phyloP scores from a whole-genome alignment of 164 flowering plant species.

The Euptelea pleiosperma region DNA sequence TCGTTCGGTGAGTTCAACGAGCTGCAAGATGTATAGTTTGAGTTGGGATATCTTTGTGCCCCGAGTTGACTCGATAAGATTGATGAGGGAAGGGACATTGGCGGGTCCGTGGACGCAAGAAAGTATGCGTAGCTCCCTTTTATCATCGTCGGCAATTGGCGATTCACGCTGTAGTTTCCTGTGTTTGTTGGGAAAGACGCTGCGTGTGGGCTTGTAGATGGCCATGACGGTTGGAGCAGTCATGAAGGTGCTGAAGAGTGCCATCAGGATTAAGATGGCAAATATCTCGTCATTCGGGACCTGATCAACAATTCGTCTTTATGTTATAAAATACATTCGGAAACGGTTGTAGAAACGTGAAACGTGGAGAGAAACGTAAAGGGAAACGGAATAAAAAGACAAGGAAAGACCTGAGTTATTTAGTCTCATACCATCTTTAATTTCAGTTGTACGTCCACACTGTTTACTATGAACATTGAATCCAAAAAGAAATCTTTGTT shows the following conservation, averaged over 20 bases:
- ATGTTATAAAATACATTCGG: too few relatives aligned
- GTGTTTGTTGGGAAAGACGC: slow-evolving; percentile 8
- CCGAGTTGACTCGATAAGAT: slow-evolving; percentile 48
- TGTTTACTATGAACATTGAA: too few relatives aligned
- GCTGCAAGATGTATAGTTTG: slow-evolving; percentile 52
- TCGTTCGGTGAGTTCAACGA: slow-evolving; percentile 68
- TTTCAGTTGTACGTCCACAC: too few relatives aligned
- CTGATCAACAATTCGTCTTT: slow-evolving; percentile 31
- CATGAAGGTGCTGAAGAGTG: slow-evolving; percentile 72
- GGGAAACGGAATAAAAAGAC: too few relatives aligned
- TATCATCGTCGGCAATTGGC: slow-evolving; percentile 6
- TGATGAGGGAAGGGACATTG: slow-evolving; percentile 51
- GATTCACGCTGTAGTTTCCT: slow-evolving; percentile 19
- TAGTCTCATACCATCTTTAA: too few relatives aligned
- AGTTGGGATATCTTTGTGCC: slow-evolving; percentile 28
- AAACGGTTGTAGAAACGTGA: too few relatives aligned
- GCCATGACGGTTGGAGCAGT: slow-evolving; percentile 72
- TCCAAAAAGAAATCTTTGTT: too few relatives aligned
- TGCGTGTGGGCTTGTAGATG: slow-evolving; percentile 51
- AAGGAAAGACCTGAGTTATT: too few relatives aligned
- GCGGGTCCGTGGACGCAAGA: slow-evolving; percentile 56
- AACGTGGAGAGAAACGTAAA: too few relatives aligned
- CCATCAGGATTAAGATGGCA: slow-evolving; percentile 79
- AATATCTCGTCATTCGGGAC: slow-evolving; percentile 69
- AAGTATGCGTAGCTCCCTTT: slow-evolving; percentile 48